Conservation (phyloP, 176 grass and related monocot species). For the Panicum miliaceum region DNA sequence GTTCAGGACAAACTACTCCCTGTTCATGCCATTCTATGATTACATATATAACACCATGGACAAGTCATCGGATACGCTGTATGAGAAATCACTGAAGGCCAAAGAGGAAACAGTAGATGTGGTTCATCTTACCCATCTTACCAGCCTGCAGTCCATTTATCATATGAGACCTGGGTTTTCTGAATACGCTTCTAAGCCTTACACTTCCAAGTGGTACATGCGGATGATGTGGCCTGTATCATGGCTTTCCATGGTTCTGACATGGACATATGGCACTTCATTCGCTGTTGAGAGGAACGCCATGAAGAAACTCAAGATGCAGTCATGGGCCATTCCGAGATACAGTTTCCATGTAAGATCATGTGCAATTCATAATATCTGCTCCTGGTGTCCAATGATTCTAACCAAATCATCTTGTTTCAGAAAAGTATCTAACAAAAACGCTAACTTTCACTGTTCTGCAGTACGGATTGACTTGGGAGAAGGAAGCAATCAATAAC, state of each 20-base stretch:
- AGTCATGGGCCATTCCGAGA: constrained; percentile 91
- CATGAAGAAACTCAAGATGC: constrained; percentile 77
- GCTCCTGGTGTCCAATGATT: neutral
- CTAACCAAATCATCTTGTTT: constrained; percentile 19
- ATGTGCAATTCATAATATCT: neutral
- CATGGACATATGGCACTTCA: constrained; percentile 61
- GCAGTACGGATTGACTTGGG: constrained; percentile 69
- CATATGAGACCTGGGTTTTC: constrained; percentile 80
- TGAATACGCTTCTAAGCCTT: constrained; percentile 74
- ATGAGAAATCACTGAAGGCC: constrained; percentile 67
- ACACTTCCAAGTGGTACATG: constrained; percentile 62
- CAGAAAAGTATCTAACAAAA: constrained; percentile 23
- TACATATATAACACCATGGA: constrained; percentile 86
- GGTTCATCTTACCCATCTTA: constrained; percentile 80
- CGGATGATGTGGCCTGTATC: constrained; percentile 61
- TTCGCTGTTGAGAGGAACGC: constrained; percentile 74
- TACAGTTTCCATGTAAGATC: constrained; percentile 81
- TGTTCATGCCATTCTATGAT: constrained; percentile 98
- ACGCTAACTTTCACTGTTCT: constrained; percentile 27
- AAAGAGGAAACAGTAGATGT: constrained; percentile 65
- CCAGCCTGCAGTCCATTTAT: constrained; percentile 71
- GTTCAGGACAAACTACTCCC: constrained; percentile 86
- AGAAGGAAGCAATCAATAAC: constrained; percentile 74
- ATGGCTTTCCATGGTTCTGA: constrained; percentile 66
- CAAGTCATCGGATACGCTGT: constrained; percentile 66